Conservation (phyloP, 2,329 filamentous ascomycete species). For the Alternaria arbusti region DNA sequence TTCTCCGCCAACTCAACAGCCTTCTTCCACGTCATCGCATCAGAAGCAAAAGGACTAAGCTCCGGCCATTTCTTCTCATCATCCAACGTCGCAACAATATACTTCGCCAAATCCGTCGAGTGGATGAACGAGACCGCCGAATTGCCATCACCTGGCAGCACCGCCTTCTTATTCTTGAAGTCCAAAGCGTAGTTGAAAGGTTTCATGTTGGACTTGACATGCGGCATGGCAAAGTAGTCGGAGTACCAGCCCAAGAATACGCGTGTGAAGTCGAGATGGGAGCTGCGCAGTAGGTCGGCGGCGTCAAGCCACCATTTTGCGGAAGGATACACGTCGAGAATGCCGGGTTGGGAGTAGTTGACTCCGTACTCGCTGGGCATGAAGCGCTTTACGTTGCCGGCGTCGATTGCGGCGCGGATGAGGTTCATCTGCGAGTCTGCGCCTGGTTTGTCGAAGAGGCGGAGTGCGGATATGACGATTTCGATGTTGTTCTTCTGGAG, state of each 20-base stretch:
- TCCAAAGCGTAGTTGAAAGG: slow-evolving; percentile 25
- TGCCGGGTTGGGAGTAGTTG: background rate
- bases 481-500: slow-evolving; percentile 13
- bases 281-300: slow-evolving; percentile 16
- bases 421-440: slow-evolving; percentile 20
- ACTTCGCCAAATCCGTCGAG: slow-evolving; percentile 23
- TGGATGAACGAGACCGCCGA: slow-evolving; percentile 14
- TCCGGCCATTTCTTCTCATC: slow-evolving; percentile 43
- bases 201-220: slow-evolving; percentile 24
- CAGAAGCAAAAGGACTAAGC: slow-evolving; percentile 45
- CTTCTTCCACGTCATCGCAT: slow-evolving; percentile 55
- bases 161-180: slow-evolving; percentile 16
- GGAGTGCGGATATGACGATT: slow-evolving; percentile 23
- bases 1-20: slow-evolving; percentile 54
- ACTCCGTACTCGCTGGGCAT: slow-evolving; percentile 26
- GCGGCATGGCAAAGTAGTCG: slow-evolving; percentile 39
- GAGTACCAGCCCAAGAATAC: slow-evolving; percentile 35
- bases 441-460: slow-evolving; percentile 8
- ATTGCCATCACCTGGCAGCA: slow-evolving; percentile 23
- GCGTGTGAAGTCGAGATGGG: slow-evolving; percentile 32
- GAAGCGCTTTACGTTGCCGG: slow-evolving; percentile 16
- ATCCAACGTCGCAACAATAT: slow-evolving; percentile 15
- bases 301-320: slow-evolving; percentile 17
- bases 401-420: slow-evolving; percentile 19
- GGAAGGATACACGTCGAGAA: slow-evolving; percentile 10